A percentile compares a stretch with the other conserved stretches of the same genome.
phyloP scores from a whole-genome alignment of 2,329 filamentous ascomycete species.

The Elsinoe necatrix region DNA sequence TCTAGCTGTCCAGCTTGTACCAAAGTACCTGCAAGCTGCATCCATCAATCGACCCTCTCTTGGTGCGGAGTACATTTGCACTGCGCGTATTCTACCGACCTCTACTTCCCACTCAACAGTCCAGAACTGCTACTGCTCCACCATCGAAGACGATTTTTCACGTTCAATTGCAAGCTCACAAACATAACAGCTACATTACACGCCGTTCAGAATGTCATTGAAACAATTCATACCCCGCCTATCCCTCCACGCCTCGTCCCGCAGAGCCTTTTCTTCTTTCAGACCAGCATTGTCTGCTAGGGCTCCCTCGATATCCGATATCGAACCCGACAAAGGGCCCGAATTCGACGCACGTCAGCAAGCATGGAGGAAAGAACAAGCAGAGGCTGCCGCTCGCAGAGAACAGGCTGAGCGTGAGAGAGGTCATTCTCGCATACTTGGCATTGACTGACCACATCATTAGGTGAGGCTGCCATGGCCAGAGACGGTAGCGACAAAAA shows the following conservation, averaged over 20 bases:
- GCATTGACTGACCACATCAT: not conserved
- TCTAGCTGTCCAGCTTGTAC: constrained; percentile 6
- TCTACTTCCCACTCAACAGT: not conserved
- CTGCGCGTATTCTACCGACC: not conserved
- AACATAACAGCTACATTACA: not conserved
- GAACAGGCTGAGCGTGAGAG: constrained; percentile 77
- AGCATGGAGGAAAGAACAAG: constrained; percentile 74
- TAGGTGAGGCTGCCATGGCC: constrained; percentile 49
- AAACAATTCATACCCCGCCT: constrained; percentile 9
- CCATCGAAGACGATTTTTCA: not conserved
- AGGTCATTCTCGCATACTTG: constrained; percentile 18
- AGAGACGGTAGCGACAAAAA: constrained; percentile 59
- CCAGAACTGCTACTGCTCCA: not conserved
- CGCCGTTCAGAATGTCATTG: constrained; percentile 6
- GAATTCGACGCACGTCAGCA: constrained; percentile 77
- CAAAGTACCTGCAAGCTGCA: constrained; percentile 10
- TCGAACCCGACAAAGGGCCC: constrained; percentile 62
- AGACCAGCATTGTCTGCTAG: constrained; percentile 15
- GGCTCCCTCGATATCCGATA: constrained; percentile 75
- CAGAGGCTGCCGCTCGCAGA: constrained; percentile 56
- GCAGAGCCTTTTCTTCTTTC: not conserved
- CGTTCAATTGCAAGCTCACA: not conserved
- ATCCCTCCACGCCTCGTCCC: not conserved
- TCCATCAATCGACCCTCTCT: constrained; percentile 7
- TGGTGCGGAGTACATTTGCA: constrained; percentile 11